These are phyloP conservation scores for Talaromyces atroroseus DNA, from an alignment of 2,329 filamentous ascomycete genomes.

Conservation along the genomic window DNA sequence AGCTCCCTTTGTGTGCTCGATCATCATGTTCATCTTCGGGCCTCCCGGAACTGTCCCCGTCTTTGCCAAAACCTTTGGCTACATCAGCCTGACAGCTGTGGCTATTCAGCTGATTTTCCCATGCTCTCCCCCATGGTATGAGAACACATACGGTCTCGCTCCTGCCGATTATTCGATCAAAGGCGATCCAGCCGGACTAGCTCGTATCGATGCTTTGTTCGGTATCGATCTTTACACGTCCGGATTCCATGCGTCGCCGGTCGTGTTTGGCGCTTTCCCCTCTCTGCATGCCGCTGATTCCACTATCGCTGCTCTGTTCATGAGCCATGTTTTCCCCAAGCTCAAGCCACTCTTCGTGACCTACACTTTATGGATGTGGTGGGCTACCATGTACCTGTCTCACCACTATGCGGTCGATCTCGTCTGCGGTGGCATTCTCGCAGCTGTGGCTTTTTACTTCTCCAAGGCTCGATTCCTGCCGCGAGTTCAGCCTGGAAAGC, in stretches of 20 bases:
- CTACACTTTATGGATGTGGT: conserved; percentile 93
- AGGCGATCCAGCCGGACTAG: conserved; percentile 82
- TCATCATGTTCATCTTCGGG: conserved; percentile 79
- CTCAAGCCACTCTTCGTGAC: conserved; percentile 72
- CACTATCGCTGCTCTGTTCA: conserved; percentile 83
- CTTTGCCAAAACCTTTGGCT: conserved; percentile 83
- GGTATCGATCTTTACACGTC: conserved; percentile 91
- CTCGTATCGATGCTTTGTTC: conserved; percentile 82
- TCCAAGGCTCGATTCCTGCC: conserved; percentile 76
- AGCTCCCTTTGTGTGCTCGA: conserved; percentile 71
- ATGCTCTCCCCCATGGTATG: conserved; percentile 95
- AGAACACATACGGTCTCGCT: conserved; percentile 83
- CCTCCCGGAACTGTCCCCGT: conserved; percentile 79
- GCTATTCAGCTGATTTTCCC: conserved; percentile 85
- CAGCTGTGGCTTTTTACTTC: conserved; percentile 75
- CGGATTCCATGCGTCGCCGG: conserved; percentile 79
- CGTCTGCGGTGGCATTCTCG: conserved; percentile 74
- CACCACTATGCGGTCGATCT: conserved; percentile 96
- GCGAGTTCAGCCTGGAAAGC: conserved; percentile 75
- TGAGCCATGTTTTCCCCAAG: conserved; percentile 85
- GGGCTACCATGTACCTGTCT: conserved; percentile 96
- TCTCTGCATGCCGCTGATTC: conserved; percentile 87
- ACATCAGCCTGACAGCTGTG: conserved; percentile 84
- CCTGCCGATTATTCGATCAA: conserved; percentile 89
- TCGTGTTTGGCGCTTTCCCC: conserved; percentile 93